Percentiles rank a stretch among this genome's conserved stretches.
phyloP scores from a whole-genome alignment of 176 grass and related monocot species.

The Oryza brachyantha region DNA sequence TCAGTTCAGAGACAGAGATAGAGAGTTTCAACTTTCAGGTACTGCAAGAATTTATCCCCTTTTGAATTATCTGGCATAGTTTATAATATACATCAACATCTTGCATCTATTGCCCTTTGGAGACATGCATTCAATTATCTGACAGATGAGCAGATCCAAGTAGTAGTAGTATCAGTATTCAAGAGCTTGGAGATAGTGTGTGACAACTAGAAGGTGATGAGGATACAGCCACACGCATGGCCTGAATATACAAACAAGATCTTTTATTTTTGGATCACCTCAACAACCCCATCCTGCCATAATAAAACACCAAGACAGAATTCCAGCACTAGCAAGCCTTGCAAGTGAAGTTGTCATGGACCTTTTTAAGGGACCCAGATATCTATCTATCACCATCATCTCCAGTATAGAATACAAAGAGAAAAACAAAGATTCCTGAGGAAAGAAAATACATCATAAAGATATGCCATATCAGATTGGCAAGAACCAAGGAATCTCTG shows the following conservation, averaged over 20 bases:
- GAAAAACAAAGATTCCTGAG: neutral
- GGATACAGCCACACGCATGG: conserved; percentile 5
- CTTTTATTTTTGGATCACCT: neutral
- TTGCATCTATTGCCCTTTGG: neutral
- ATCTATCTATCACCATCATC: neutral
- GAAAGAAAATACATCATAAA: neutral
- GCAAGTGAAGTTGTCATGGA: neutral
- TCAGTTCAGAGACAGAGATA: neutral
- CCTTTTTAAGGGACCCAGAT: conserved; percentile 22
- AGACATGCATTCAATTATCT: neutral
- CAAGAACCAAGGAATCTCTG: conserved; percentile 34
- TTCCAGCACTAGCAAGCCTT: neutral
- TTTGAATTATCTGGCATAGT: neutral
- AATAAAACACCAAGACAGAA: neutral
- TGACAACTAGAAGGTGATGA: conserved; percentile 29
- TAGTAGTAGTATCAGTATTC: conserved; percentile 3
- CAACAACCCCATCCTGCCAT: neutral
- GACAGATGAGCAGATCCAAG: neutral
- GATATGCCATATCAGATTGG: conserved; percentile 18
- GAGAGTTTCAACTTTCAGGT: neutral
- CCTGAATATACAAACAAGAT: neutral
- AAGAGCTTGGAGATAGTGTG: conserved; percentile 21
- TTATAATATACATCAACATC: neutral
- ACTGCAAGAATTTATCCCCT: neutral
- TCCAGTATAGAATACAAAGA: neutral